Evolutionary conservation across 306 rosid species (phyloP), one percentile per base, ranked within the genome.

Genomic region (Herpetospermum pedunculosum): DNA sequence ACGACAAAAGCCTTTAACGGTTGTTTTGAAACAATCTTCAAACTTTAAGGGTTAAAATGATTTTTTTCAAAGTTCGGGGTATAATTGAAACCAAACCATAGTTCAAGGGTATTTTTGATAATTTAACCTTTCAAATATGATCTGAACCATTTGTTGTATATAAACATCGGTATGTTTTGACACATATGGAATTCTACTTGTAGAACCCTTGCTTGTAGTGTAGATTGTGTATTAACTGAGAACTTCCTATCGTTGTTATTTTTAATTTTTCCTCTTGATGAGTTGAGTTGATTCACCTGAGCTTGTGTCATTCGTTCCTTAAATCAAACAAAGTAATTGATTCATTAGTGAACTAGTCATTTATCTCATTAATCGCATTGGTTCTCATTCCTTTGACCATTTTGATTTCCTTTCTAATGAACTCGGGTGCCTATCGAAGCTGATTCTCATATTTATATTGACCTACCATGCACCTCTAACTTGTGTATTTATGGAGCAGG

Each of bases 401-500:
- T 62, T 62, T 58, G 38, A 29, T 37, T 19, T 19, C 13, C 30
- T 53, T 47, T 4, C 52, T 47, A 4, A 15, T 14, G 52, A 47
- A 30, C 4, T 32, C 14, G 14, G 16, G n/a, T n/a, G n/a, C n/a
- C 52, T 44, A 2, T 41, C 16, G 19, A 15, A 46, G 65, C 65
- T 14, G 44, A 18, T 50, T 25, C 54, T 38, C 72, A 48, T 52
- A 34, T 16, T 53, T 16, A 37, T 79, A n/a, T n/a, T n/a, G n/a
- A n/a, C n/a, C n/a, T n/a, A n/a, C n/a, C 76, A 59, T 13, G 25
- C 53, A 75, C 50, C 14, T 15, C 41, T 28, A 16, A 18, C 70
- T 73, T 72, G 53, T 53, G 46, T 76, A 28, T 76, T 69, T 46
- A 30, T 6, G n/a, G n/a, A 12, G 59, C 89, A 94, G 99, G 99